These are phyloP conservation scores for Phoenix roebelenii DNA, from an alignment of 176 grass and related monocot genomes.

Conservation along the genomic window DNA sequence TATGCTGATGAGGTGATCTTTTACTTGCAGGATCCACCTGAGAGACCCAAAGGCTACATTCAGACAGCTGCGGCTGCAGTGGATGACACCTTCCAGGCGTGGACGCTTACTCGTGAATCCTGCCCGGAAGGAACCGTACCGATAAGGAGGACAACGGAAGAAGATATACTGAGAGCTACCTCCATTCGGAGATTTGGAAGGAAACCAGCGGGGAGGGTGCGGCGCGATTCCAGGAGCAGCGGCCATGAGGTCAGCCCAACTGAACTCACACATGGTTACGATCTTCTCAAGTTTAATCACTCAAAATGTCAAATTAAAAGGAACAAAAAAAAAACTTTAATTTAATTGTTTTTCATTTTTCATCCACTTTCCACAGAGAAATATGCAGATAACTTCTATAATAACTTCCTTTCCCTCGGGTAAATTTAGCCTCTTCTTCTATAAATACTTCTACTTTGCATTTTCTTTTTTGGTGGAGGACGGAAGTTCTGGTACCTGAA, in stretches of 20 bases:
- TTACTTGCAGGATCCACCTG: slow-evolving; percentile 4
- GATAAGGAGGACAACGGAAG: slow-evolving; percentile 5
- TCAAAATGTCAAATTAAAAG: no score
- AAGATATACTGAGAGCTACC: slow-evolving; percentile 2
- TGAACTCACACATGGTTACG: neutral
- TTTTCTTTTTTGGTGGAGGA: no score
- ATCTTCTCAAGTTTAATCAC: no score
- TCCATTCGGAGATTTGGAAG: neutral
- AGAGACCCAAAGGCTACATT: slow-evolving; percentile 1
- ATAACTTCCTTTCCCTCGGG: no score
- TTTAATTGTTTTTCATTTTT: no score
- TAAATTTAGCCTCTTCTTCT: no score
- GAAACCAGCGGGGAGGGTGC: neutral
- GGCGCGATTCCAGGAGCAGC: neutral
- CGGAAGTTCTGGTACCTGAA: no score
- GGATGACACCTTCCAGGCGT: neutral
- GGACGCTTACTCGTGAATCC: neutral
- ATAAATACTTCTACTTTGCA: no score
- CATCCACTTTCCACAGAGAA: no score
- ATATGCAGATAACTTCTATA: no score
- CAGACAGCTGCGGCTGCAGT: neutral
- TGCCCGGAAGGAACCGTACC: slow-evolving; percentile 6
- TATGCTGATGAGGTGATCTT: neutral
- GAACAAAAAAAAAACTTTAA: no score
- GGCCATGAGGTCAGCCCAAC: slow-evolving; percentile 1